Evolutionary conservation across 345 rosid genomes (phyloP).

Genomic region (Corymbia maculata): DNA sequence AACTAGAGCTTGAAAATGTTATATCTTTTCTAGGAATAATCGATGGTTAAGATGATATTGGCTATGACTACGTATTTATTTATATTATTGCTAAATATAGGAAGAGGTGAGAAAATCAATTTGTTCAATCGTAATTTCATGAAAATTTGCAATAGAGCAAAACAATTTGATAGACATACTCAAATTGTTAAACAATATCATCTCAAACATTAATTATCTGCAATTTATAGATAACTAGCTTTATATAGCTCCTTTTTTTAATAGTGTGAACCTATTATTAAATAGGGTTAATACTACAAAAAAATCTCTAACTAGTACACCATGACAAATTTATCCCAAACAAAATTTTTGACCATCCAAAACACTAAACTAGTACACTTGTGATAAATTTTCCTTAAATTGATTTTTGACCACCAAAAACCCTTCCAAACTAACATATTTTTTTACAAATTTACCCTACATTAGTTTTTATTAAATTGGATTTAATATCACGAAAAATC

Average conservation of each 20-base stretch:
- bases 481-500: too few species aligned
- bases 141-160: background rate
- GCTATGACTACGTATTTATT: background rate
- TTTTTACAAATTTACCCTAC: too few species aligned
- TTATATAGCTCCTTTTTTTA: background rate
- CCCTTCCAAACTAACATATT: too few species aligned
- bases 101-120: background rate
- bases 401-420: too few species aligned
- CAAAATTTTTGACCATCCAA: too few species aligned
- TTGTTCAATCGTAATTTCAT: background rate
- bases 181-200: background rate
- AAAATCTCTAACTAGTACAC: too few species aligned
- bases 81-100: background rate
- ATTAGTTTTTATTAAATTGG: too few species aligned
- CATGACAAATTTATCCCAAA: too few species aligned
- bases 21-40: background rate
- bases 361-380: too few species aligned
- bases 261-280: too few species aligned
- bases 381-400: too few species aligned
- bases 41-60: background rate
- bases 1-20: background rate
- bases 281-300: too few species aligned
- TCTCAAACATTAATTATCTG: background rate
- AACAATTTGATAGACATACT: rapidly evolving
- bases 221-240: background rate